These are phyloP conservation scores for Setaria viridis DNA, from an alignment of 202 grass and related monocot species.

Conservation along the genomic window DNA sequence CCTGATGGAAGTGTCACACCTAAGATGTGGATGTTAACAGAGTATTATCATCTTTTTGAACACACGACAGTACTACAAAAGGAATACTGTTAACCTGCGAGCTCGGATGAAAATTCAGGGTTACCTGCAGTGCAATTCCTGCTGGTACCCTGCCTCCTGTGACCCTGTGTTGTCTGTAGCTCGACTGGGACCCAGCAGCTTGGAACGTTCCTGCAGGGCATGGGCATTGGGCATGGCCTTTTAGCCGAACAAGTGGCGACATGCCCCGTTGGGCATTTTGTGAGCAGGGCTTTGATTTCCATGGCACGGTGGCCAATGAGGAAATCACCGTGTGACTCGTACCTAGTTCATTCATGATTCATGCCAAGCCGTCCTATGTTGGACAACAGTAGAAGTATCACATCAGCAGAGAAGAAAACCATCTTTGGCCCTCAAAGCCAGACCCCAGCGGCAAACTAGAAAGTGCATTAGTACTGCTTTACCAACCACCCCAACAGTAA, in stretches of 20 bases:
- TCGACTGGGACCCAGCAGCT: not conserved
- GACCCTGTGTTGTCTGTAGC: not conserved
- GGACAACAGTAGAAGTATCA: not conserved
- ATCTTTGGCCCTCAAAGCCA: not conserved
- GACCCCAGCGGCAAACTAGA: not conserved
- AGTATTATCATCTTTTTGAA: not conserved
- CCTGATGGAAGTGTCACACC: conserved; percentile 4
- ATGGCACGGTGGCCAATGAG: conserved; percentile 32
- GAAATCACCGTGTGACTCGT: conserved; percentile 2
- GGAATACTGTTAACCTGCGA: not conserved
- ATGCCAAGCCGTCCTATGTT: not conserved
- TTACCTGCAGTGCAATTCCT: not conserved
- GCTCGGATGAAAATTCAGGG: not conserved
- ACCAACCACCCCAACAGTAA: no score
- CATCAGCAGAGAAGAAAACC: not conserved
- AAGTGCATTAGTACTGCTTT: no score
- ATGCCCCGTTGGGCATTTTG: not conserved
- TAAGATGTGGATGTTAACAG: not conserved
- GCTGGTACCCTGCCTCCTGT: not conserved
- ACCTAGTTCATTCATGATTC: conserved; percentile 3
- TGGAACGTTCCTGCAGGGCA: conserved; percentile 1
- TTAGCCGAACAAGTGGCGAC: not conserved
- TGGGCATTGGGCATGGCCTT: not conserved
- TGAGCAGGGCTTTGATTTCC: conserved; percentile 19
- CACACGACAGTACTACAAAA: not conserved